Evolutionary conservation across 2,329 filamentous ascomycete species (phyloP), one percentile per base, ranked within the genome.

Genomic region (Penicillium sp.): DNA sequence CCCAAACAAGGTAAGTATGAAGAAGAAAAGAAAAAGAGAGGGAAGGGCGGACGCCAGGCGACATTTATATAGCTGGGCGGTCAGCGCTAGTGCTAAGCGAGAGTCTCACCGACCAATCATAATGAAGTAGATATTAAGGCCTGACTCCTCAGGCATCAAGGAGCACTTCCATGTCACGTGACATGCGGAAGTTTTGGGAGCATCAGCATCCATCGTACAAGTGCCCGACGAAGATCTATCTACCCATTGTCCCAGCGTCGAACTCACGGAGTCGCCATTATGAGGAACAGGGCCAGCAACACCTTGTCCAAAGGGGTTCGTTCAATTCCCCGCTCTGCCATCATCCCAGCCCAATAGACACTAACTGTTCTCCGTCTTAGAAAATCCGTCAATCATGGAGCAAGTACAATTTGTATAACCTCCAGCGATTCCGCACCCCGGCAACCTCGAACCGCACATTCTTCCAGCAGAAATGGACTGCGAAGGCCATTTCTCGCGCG

Each of bases 381-480:
- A 94, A 88, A 86, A 67, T 95, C 67, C 85, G 91, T 59, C 87
- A 93, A 75, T 88, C 89, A 74, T 96, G 91, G 93, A 94, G 88
- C 76, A 94, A 95, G 73, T 89, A 88, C 76, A 95, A 94, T 64
- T 77, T 98, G 50, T 98, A 87, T 80, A 96, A 96, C 71, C 72
- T 98, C 51, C 71, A 74, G 35, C 77, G 78, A 53, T 59, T 79
- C 21, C 68, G 58, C 29, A 59, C 66, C 2, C 78, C 76, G 13
- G 61, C 56, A 11, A 67, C 71, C 43, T 60, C 54, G 47, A 58
- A 61, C 20, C 59, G 71, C 47, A 96, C 90, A 30, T 94, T 93
- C 72, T 98, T 94, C 78, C 91, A 97, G 76, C 91, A 97, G 71
- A 98, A 98, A 84, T 98, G 91, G 91, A 69, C 71, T 1, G 87